Conservation (phyloP, 257 asterid genomes). For the Galeopsis tetrahit region DNA sequence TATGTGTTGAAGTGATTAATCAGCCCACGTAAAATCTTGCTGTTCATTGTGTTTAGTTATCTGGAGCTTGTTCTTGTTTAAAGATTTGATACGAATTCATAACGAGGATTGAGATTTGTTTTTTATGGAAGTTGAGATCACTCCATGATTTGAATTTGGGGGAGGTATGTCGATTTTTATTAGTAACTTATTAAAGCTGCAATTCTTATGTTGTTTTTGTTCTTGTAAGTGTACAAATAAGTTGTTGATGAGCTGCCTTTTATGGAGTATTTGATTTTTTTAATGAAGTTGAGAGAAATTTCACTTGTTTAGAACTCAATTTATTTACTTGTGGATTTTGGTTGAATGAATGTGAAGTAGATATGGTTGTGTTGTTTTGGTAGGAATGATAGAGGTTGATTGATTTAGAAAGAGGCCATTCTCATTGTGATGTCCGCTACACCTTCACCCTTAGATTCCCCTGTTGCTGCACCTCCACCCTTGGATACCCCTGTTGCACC, state of each 20-base stretch:
- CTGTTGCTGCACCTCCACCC: slow-evolving; percentile 31
- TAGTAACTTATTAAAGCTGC: slow-evolving; percentile 14
- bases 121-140: slow-evolving; percentile 16
- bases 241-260: slow-evolving; percentile 17
- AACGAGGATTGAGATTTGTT: slow-evolving; percentile 27
- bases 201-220: neutral
- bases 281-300: neutral
- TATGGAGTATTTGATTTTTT: neutral
- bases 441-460: slow-evolving; percentile 24
- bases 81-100: too few relatives aligned
- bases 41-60: too few relatives aligned
- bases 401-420: slow-evolving; percentile 27
- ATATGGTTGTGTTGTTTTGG: slow-evolving; percentile 31
- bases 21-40: too few relatives aligned
- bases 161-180: slow-evolving; percentile 13
- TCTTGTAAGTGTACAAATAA: neutral
- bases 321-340: slow-evolving; percentile 30
- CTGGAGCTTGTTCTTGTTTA: too few relatives aligned
- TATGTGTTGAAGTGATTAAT: slow-evolving; percentile 12
- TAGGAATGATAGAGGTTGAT: slow-evolving; percentile 42
- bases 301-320: neutral
- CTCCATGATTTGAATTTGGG: slow-evolving; percentile 28
- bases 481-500: slow-evolving; percentile 45
- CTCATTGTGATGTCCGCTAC: slow-evolving; percentile 52
- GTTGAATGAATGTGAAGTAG: slow-evolving; percentile 19